Base-by-base conservation (phyloP, 768 basidiomycete genomes). In the Tulasnella sp. region DNA sequence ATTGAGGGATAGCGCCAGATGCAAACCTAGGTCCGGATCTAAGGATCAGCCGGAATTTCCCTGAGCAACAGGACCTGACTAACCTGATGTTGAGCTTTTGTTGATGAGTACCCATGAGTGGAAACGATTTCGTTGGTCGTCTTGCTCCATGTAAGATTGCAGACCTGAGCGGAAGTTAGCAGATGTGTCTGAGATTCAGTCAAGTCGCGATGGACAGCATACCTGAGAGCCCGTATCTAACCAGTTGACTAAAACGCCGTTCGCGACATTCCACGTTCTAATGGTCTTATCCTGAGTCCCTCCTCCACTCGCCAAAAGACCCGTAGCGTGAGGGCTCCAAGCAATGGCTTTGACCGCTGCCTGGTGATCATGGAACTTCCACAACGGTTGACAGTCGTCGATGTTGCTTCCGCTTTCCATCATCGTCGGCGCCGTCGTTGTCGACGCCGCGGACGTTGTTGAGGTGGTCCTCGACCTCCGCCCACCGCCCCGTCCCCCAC, bases 251-350 rank as follows among this genome's bases (percentile, higher is more conserved):
- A 97, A 90, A 34, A 89, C 90, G 42, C 97, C 98, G 77, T 92
- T 95, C 48, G 90, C 87, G 9, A 94, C 94, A 85, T 99, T 99
- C 97, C 98, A 99, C 85, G 98, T 98, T 80, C 97, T 89, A 72
- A 99, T 96, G 84, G 96, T 97, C 86, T 97, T 97, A 85, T 99
- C 98, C 83, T 98, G 96, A n/a, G 97, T 99, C 11, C 97, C 98
- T 14, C 97, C 97, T 7, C 98, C 98, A 9, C 94, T 96, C 0
- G 97, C 98, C 46, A 99, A 87, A 2, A 98, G 90, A 1, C 96
- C 96, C 16, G 93, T 88, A 72, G 97, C 89, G 86, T 99, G 98
- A 8, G 97, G 97, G 85, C 96, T 97, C 97, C 98, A 99, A 8
- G 97, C 96, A 41, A 99, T 92, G 7, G 97, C 97, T 84, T 99